These are phyloP conservation scores for Fraxinus xanthoxyloides DNA, from an alignment of 305 asterid genomes.

Conservation along the genomic window DNA sequence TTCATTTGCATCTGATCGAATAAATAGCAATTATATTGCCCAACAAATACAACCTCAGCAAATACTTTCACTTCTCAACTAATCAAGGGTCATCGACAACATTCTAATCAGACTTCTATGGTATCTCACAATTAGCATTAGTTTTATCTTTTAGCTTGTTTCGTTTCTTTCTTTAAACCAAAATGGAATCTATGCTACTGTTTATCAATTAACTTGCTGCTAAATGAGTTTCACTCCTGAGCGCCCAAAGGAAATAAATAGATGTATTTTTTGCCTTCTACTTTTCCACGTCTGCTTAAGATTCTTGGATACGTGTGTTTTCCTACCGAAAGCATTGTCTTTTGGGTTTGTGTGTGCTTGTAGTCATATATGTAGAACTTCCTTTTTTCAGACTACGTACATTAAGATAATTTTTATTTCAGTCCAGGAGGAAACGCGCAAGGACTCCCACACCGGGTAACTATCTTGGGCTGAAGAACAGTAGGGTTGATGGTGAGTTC, in stretches of 20 bases:
- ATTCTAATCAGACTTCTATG: conserved; percentile 78
- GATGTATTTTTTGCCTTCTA: not conserved
- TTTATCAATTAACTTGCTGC: conserved; percentile 20
- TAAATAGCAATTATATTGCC: conserved; percentile 82
- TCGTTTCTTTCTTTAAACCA: conserved; percentile 21
- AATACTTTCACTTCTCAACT: conserved; percentile 80
- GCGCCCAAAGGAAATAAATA: conserved; percentile 15
- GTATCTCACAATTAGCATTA: conserved; percentile 64
- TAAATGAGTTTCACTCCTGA: conserved; percentile 14
- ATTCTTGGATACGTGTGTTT: not conserved
- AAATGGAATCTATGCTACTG: conserved; percentile 9
- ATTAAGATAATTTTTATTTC: conserved; percentile 25
- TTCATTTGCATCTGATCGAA: conserved; percentile 88
- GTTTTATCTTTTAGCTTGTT: not conserved
- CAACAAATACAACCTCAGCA: conserved; percentile 93
- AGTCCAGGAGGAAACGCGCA: conserved; percentile 90
- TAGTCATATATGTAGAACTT: not conserved
- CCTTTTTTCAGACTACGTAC: conserved; percentile 3
- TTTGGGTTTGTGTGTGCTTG: not conserved
- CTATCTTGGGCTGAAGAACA: conserved; percentile 88
- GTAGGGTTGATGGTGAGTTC: conserved; percentile 70
- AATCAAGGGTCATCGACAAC: conserved; percentile 86
- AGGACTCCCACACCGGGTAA: conserved; percentile 99
- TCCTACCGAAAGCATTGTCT: not conserved
- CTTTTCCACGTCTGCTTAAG: not conserved